Evolutionary conservation across 768 basidiomycete species (phyloP).

Genomic region (Suillus americanus): DNA sequence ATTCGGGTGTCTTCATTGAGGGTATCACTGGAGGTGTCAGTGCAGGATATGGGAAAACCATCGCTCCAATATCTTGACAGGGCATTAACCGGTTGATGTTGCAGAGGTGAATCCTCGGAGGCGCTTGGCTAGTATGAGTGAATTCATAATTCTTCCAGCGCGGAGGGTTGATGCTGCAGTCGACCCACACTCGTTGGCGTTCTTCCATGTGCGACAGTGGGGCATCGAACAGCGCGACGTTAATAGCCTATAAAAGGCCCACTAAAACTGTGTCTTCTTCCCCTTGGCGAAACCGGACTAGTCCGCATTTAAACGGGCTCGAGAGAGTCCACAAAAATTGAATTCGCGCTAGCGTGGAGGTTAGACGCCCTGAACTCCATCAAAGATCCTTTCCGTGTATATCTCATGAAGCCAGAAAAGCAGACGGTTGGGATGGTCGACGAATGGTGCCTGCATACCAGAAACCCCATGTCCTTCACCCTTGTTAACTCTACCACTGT

Average conservation of each 20-base stretch:
- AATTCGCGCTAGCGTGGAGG: too few relatives aligned
- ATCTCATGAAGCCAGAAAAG: too few relatives aligned
- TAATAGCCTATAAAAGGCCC: background rate
- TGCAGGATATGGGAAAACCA: constrained; percentile 25
- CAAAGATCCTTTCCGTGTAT: too few relatives aligned
- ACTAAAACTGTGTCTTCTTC: background rate
- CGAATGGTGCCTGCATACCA: too few relatives aligned
- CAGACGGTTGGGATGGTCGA: too few relatives aligned
- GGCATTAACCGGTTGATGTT: background rate
- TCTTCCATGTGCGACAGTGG: constrained; percentile 31
- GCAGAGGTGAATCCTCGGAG: background rate
- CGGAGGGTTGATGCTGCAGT: too few relatives aligned
- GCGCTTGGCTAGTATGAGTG: background rate
- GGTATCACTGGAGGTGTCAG: constrained; percentile 37
- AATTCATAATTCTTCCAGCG: constrained; percentile 17
- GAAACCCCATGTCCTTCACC: too few relatives aligned
- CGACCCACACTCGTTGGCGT: too few relatives aligned
- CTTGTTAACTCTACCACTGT: too few relatives aligned
- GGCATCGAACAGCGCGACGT: constrained; percentile 36
- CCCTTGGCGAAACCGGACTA: constrained; percentile 21
- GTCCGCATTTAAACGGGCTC: too few relatives aligned
- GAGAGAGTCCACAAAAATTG: too few relatives aligned
- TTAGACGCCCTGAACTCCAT: too few relatives aligned
- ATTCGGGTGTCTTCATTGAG: constrained; percentile 62
- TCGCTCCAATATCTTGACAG: constrained; percentile 12